phyloP scores from a whole-genome alignment of 225 moss, liverwort and hornwort species.

The Antitrichia curtipendula region DNA sequence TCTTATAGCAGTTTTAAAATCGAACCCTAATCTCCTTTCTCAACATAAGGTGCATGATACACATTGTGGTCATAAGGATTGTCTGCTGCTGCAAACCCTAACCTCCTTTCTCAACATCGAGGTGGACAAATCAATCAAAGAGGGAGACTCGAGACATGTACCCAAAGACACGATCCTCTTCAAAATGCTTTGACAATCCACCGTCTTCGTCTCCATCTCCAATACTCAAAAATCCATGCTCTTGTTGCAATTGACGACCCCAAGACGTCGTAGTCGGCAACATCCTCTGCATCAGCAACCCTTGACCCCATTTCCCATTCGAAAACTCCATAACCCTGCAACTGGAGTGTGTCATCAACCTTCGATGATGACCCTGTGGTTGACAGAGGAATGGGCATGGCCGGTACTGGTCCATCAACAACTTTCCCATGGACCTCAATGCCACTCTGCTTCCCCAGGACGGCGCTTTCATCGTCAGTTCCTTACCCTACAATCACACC shows the following conservation, averaged over 20 bases:
- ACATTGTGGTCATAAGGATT: neutral
- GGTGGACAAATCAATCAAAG: neutral
- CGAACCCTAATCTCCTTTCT: neutral
- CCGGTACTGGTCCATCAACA: neutral
- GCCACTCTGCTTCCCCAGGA: neutral
- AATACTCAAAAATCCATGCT: constrained; percentile 34
- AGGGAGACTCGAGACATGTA: neutral
- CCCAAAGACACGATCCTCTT: constrained; percentile 62
- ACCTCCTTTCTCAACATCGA: neutral
- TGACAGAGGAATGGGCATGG: neutral
- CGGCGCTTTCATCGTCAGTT: neutral
- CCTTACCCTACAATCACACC: neutral
- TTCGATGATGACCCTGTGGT: neutral
- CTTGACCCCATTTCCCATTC: neutral
- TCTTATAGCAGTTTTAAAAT: too few species aligned
- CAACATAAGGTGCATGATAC: neutral
- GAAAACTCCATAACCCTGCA: neutral
- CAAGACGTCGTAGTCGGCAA: neutral
- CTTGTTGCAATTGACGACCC: neutral
- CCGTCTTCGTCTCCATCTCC: constrained; percentile 55
- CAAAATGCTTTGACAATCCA: constrained; percentile 48
- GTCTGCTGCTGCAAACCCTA: neutral
- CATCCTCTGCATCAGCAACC: neutral
- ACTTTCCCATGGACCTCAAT: neutral
- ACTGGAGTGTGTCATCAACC: neutral